Evolutionary conservation across 2,329 filamentous ascomycete genomes (phyloP), one percentile per base, ranked within the genome.

Genomic region (Penicillium sp.): DNA sequence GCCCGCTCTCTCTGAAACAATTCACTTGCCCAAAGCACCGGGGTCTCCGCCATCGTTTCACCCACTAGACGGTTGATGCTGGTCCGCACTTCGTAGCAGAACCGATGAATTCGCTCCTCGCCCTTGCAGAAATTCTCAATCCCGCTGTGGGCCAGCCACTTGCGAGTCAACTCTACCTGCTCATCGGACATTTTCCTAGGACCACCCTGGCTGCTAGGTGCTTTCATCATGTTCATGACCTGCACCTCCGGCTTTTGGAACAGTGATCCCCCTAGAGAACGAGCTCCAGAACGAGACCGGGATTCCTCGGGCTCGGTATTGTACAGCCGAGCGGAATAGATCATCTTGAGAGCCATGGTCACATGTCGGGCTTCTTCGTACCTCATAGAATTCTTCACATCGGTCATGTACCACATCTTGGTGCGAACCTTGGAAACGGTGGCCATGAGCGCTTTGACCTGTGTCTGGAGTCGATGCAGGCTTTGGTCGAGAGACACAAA

Each of bases 401-500:
- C 93, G 1, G 91, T 94, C 63, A 95, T 91, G 75, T 96, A 99
- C 95, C 95, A 99, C 91, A 98, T 97, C 82, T 98, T 98, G 75
- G 97, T 91, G 45, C 95, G 88, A 42, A 97, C 83, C 24, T 90
- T 88, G 60, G 89, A 87, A 40, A 95, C 83, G 5, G 87, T 87
- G 61, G 84, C 83, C 84, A 92, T 90, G 86, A 92, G 91, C 5
- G 87, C 84, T 44, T 92, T 89, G 38, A 93, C 89, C 13, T 88
- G 85, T 2, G 84, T 85, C 70, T 94, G 91, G 53, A 93, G 88
- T 3, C 90, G 86, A 70, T 92, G 90, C 70, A 94, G 89, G 26
- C 89, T 92, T 68, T 92, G 91, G 72, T 92, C 92, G 22, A 96
- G 83, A 86, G 90, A 93, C 13, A 93, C 87, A 35, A 94, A 86